phyloP scores from a whole-genome alignment of 345 rosid genomes.

The Camelina hispida region DNA sequence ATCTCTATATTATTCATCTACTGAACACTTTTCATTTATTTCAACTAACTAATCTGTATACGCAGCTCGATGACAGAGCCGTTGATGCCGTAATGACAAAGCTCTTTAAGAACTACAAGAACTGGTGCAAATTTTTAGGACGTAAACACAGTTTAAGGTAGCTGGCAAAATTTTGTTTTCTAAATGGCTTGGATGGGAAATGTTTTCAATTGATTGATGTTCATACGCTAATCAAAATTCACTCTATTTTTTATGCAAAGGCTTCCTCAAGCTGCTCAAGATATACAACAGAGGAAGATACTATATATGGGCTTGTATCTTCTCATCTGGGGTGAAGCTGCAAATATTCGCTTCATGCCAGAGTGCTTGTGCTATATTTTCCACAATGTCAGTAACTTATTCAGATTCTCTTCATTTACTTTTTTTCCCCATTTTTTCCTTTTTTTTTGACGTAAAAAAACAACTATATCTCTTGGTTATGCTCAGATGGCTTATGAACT shows the following conservation, averaged over 20 bases:
- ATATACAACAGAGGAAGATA: conserved; percentile 89
- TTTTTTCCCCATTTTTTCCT: not conserved
- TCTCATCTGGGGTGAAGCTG: conserved; percentile 98
- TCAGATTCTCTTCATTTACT: conserved; percentile 19
- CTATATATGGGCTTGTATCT: conserved; percentile 94
- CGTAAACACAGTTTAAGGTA: conserved; percentile 95
- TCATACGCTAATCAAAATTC: conserved; percentile 26
- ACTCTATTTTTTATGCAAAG: conserved; percentile 46
- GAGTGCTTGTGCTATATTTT: conserved; percentile 95
- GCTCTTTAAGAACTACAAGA: conserved; percentile 88
- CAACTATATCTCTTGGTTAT: conserved; percentile 17
- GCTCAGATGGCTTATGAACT: conserved; percentile 98
- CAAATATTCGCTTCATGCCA: conserved; percentile 94
- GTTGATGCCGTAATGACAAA: conserved; percentile 87
- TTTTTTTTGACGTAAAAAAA: too few species aligned
- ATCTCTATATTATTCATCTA: conserved; percentile 4
- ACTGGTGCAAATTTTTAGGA: conserved; percentile 94
- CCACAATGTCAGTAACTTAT: conserved; percentile 72
- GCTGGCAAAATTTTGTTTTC: conserved; percentile 26
- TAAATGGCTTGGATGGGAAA: conserved; percentile 16
- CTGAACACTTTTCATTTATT: conserved; percentile 6
- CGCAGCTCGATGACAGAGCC: conserved; percentile 98
- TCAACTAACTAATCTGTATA: conserved; percentile 1
- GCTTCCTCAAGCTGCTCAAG: conserved; percentile 89
- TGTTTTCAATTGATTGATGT: conserved; percentile 15